These are phyloP conservation scores for Botrytis tulipae DNA, from an alignment of 2,329 filamentous ascomycete genomes.

Conservation along the genomic window DNA sequence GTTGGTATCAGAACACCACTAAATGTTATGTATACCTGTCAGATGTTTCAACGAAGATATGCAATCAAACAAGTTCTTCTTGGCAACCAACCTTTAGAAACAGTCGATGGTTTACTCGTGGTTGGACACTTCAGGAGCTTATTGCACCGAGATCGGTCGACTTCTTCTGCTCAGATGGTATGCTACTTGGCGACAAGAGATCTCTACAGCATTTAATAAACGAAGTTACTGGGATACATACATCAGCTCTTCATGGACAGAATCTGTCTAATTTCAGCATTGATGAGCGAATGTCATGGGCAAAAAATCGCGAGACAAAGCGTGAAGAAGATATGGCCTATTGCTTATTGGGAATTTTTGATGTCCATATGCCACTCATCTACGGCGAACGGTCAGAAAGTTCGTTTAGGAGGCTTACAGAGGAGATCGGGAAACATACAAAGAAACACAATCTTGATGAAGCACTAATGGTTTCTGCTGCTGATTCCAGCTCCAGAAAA, in stretches of 20 bases:
- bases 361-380: slow-evolving; percentile 44
- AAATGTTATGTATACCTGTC: slow-evolving; percentile 31
- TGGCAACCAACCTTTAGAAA: slow-evolving; percentile 25
- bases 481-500: slow-evolving; percentile 20
- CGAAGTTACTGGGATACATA: slow-evolving; percentile 24
- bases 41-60: slow-evolving; percentile 19
- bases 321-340: slow-evolving; percentile 42
- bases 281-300: slow-evolving; percentile 39
- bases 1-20: slow-evolving; percentile 29
- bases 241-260: slow-evolving; percentile 22
- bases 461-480: slow-evolving; percentile 16
- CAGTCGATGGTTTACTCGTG: slow-evolving; percentile 31
- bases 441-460: slow-evolving; percentile 25
- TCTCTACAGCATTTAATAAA: slow-evolving; percentile 22
- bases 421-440: slow-evolving; percentile 35
- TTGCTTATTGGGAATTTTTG: slow-evolving; percentile 46
- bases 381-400: slow-evolving; percentile 41
- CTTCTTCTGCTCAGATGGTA: slow-evolving; percentile 25
- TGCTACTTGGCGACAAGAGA: slow-evolving; percentile 23
- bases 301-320: slow-evolving; percentile 40
- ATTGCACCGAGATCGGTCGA: slow-evolving; percentile 25
- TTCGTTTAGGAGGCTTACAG: slow-evolving; percentile 40
- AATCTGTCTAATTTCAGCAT: slow-evolving; percentile 30
- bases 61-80: slow-evolving; percentile 9
- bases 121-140: slow-evolving; percentile 31